Evolutionary conservation across 2,329 filamentous ascomycete genomes (phyloP).

Genomic region (Aspergillus sp.): DNA sequence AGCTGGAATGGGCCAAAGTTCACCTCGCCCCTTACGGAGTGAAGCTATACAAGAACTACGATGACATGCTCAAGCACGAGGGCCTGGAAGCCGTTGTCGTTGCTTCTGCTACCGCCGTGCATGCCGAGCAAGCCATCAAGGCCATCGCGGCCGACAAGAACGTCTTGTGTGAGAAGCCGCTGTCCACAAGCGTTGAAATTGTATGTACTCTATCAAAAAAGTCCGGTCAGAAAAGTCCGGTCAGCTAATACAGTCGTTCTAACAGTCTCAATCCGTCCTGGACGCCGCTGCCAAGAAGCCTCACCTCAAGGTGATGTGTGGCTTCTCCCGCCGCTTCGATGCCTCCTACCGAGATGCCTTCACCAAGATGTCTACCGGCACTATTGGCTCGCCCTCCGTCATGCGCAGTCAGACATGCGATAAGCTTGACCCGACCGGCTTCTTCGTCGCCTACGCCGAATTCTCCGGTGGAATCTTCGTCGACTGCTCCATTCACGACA

Average conservation of each 20-base stretch:
- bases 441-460: constrained; percentile 67
- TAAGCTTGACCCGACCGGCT: constrained; percentile 63
- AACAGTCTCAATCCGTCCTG: constrained; percentile 60
- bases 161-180: constrained; percentile 57
- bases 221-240: not conserved
- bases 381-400: constrained; percentile 60
- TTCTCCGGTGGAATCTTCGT: constrained; percentile 69
- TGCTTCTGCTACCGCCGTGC: constrained; percentile 55
- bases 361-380: constrained; percentile 51
- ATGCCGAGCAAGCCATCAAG: constrained; percentile 59
- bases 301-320: constrained; percentile 65
- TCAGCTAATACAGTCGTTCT: not conserved
- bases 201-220: constrained; percentile 39
- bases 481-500: constrained; percentile 70
- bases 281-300: constrained; percentile 56
- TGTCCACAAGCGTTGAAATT: constrained; percentile 58
- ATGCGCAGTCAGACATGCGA: constrained; percentile 68
- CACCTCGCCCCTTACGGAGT: constrained; percentile 54
- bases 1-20: constrained; percentile 51
- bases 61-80: constrained; percentile 57
- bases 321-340: constrained; percentile 67
- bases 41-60: constrained; percentile 54
- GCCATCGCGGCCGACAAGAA: constrained; percentile 56
- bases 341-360: constrained; percentile 63
- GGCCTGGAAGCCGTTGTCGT: constrained; percentile 58